These are phyloP conservation scores for Plasmodium gallinaceum DNA, from an alignment of 169 alveolate genomes.

Conservation along the genomic window DNA sequence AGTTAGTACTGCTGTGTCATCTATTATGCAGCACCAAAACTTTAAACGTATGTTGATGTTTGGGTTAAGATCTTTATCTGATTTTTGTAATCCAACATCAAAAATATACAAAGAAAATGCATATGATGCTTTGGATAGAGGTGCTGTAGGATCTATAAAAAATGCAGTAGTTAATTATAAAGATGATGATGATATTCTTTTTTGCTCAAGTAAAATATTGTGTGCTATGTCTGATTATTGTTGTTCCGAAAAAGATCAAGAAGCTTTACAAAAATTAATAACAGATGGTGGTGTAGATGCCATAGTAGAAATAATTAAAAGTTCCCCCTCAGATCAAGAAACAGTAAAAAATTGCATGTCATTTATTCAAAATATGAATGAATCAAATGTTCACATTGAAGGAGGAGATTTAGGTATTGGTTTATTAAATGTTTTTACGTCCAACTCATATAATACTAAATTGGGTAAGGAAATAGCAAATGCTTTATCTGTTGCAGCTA, in stretches of 20 bases:
- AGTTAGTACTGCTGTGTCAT: constrained; percentile 93
- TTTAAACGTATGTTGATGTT: constrained; percentile 94
- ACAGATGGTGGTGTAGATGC: constrained; percentile 88
- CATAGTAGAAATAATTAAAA: constrained; percentile 84
- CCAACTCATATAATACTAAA: constrained; percentile 65
- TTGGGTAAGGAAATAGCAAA: constrained; percentile 78
- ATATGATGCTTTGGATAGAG: constrained; percentile 90
- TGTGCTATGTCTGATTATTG: constrained; percentile 92
- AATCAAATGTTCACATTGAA: constrained; percentile 78
- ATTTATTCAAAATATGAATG: constrained; percentile 86
- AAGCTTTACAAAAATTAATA: constrained; percentile 79
- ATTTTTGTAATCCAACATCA: constrained; percentile 91
- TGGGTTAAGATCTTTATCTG: constrained; percentile 93
- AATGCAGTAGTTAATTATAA: constrained; percentile 91
- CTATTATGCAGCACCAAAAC: constrained; percentile 93
- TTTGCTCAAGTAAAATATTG: constrained; percentile 86
- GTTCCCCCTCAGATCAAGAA: constrained; percentile 86
- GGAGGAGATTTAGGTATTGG: constrained; percentile 81
- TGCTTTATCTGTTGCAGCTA: constrained; percentile 81
- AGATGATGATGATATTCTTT: constrained; percentile 92
- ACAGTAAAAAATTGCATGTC: constrained; percentile 86
- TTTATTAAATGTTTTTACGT: constrained; percentile 79
- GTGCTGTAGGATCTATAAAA: constrained; percentile 88
- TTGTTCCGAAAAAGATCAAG: constrained; percentile 85
- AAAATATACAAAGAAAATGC: constrained; percentile 92